Conservation (phyloP, 495 filamentous ascomycete species). For the Tetracladium marchalianum region DNA sequence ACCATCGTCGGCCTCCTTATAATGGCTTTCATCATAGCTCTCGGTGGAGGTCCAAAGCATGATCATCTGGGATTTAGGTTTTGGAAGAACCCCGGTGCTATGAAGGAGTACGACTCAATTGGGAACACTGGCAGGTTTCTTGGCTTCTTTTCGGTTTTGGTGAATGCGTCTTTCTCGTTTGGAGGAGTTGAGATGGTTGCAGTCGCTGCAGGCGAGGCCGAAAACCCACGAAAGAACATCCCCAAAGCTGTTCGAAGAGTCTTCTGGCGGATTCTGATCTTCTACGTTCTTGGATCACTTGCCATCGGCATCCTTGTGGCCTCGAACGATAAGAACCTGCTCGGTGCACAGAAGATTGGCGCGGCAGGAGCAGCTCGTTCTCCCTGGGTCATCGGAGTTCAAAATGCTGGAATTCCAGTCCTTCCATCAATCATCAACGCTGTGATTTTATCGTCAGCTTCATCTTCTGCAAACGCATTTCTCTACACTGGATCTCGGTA, state of each 20-base stretch:
- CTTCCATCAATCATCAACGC: conserved; percentile 58
- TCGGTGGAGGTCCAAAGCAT: conserved; percentile 30
- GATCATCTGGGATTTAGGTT: conserved; percentile 55
- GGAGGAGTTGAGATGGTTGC: conserved; percentile 47
- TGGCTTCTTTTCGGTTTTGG: conserved; percentile 32
- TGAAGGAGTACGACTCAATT: conserved; percentile 26
- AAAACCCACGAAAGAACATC: conserved; percentile 36
- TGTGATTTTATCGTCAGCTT: conserved; percentile 63
- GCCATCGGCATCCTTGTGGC: conserved; percentile 53
- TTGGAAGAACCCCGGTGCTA: conserved; percentile 60
- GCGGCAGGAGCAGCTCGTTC: conserved; percentile 36
- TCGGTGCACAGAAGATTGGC: conserved; percentile 39
- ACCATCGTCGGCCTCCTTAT: conserved; percentile 50
- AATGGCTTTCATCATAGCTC: conserved; percentile 25
- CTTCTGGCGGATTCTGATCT: conserved; percentile 41
- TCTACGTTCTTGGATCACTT: conserved; percentile 48
- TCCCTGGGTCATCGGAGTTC: conserved; percentile 64
- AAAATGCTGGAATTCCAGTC: conserved; percentile 51
- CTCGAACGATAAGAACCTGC: conserved; percentile 42
- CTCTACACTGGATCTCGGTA: conserved; percentile 54
- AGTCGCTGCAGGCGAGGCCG: conserved; percentile 38
- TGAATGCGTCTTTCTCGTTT: conserved; percentile 45
- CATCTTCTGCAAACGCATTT: conserved; percentile 58
- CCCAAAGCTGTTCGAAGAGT: conserved; percentile 39
- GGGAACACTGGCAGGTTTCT: conserved; percentile 32